These are phyloP conservation scores for Wallacemonas sp. DNA, from an alignment of 208 protist species.

Conservation along the genomic window DNA sequence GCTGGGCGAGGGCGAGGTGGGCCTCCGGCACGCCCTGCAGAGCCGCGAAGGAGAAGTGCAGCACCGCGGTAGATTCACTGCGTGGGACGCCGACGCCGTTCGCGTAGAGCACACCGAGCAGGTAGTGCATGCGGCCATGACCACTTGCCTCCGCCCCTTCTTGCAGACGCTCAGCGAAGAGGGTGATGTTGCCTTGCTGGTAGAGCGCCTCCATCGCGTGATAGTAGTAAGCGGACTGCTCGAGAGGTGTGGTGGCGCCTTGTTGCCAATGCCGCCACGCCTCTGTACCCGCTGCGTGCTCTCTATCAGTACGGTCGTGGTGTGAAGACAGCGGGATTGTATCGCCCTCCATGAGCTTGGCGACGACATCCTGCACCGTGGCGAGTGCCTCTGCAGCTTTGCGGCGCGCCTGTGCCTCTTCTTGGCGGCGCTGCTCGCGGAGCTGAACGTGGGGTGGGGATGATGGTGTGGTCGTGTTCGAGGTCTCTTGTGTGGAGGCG, in stretches of 20 bases:
- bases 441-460: background rate
- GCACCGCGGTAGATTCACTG: slow-evolving; percentile 54
- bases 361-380: background rate
- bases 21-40: slow-evolving; percentile 67
- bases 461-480: background rate
- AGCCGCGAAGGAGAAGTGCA: slow-evolving; percentile 85
- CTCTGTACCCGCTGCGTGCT: no score
- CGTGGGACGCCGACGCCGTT: slow-evolving; percentile 73
- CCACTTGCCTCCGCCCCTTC: slow-evolving; percentile 46
- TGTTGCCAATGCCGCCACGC: no score
- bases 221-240: slow-evolving; percentile 64
- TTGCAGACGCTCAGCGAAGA: slow-evolving; percentile 42
- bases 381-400: background rate
- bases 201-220: slow-evolving; percentile 63
- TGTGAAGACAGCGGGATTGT: background rate
- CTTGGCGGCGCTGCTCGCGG: background rate
- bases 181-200: slow-evolving; percentile 50
- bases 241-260: slow-evolving; percentile 15
- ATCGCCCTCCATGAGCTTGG: background rate
- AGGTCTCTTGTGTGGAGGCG: background rate
- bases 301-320: no score
- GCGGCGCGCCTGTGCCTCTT: background rate
- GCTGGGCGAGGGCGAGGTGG: slow-evolving; percentile 79
- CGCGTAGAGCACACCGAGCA: slow-evolving; percentile 77
- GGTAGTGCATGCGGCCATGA: slow-evolving; percentile 72